Conservation (phyloP, 768 basidiomycete species). For the Lentinula boryana region DNA sequence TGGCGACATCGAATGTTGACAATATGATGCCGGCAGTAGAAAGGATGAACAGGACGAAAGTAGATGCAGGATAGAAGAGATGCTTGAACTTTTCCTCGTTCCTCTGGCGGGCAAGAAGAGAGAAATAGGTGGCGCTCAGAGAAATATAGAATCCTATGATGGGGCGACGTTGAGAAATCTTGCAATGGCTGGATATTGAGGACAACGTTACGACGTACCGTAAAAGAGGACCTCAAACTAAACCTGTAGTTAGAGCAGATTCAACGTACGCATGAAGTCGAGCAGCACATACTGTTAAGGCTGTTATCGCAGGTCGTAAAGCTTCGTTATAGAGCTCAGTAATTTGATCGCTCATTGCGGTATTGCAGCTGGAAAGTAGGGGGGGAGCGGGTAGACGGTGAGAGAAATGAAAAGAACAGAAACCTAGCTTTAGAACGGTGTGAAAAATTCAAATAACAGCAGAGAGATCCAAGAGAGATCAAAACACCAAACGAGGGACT, state of each 20-base stretch:
- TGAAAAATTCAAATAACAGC: not conserved
- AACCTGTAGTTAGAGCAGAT: not conserved
- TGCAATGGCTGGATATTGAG: not conserved
- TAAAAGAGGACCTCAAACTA: constrained; percentile 5
- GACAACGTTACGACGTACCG: not conserved
- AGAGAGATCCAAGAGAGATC: not conserved
- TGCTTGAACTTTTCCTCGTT: not conserved
- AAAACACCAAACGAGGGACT: not conserved
- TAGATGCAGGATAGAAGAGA: not conserved
- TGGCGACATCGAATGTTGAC: not conserved
- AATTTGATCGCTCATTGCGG: not conserved
- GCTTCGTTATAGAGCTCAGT: not conserved
- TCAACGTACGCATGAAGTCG: not conserved
- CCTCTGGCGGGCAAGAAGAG: not conserved
- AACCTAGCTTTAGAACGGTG: not conserved
- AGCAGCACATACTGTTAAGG: not conserved
- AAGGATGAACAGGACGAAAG: not conserved
- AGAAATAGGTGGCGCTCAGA: not conserved
- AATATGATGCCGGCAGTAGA: not conserved
- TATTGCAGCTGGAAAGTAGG: not conserved
- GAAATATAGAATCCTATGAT: not conserved
- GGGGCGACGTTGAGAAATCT: not conserved
- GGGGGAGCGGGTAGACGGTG: not conserved
- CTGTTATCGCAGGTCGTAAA: not conserved
- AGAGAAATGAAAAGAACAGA: not conserved